A percentile compares a stretch with the other conserved stretches of the same genome.
These are phyloP conservation scores for Candida sp. DNA, from an alignment of 1,139 yeast species.

Conservation along the genomic window DNA sequence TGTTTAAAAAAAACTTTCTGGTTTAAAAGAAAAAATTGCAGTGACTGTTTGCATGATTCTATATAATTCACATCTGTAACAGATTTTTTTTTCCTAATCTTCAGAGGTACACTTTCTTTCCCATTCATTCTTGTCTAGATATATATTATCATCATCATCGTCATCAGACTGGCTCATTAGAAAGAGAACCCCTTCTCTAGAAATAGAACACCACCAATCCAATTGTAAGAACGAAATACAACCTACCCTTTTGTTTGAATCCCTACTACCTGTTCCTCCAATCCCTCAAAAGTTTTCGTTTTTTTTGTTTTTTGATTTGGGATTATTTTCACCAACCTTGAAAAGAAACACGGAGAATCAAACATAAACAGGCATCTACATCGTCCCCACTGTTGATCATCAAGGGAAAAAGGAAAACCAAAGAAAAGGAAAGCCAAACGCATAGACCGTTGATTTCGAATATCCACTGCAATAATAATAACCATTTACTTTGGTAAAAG, in stretches of 20 bases:
- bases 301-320: background rate
- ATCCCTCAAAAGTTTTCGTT: background rate
- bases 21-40: background rate
- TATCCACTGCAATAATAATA: background rate
- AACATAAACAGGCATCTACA: background rate
- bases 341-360: background rate
- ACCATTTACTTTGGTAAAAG: background rate
- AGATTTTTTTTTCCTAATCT: background rate
- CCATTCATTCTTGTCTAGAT: background rate
- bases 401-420: background rate
- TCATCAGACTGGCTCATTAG: too few relatives aligned
- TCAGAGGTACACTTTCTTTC: background rate
- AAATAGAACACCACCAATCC: too few relatives aligned
- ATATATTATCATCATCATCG: too few relatives aligned
- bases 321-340: too few relatives aligned
- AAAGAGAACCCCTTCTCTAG: too few relatives aligned
- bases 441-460: background rate
- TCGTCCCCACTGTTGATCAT: background rate
- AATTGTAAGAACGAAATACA: too few relatives aligned
- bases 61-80: background rate
- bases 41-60: slow-evolving; percentile 1
- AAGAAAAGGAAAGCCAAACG: background rate
- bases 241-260: too few relatives aligned
- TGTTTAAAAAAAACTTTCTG: background rate
- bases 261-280: too few relatives aligned